phyloP scores from a whole-genome alignment of 345 rosid species.

The thale cress (Arabidopsis thaliana) region TAIR10.1 NC_003076.8:19125001-19125500 shows the following conservation, averaged over 20 bases:
- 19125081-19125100: constrained; percentile 97
- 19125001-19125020: constrained; percentile 79
- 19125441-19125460: constrained; percentile 18
- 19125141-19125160: constrained; percentile 1
- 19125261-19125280: constrained; percentile 99
- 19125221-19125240: background rate
- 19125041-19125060: constrained; percentile 86
- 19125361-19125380: constrained; percentile 96
- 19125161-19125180: background rate
- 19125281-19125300: constrained; percentile 88
- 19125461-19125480: constrained; percentile 4
- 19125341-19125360: constrained; percentile 87
- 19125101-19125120: constrained; percentile 57
- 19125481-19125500: constrained; percentile 9
- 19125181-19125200: constrained; percentile 9
- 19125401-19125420: constrained; percentile 95
- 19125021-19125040: constrained; percentile 87
- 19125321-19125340: constrained; percentile 90
- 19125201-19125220: constrained; percentile 8
- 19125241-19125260: background rate
- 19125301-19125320: constrained; percentile 93
- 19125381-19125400: constrained; percentile 95
- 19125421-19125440: constrained; percentile 88
- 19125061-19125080: constrained; percentile 90
- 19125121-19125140: background rate